phyloP scores from a whole-genome alignment of 257 asterid genomes.

The Scutellaria galericulata region DNA sequence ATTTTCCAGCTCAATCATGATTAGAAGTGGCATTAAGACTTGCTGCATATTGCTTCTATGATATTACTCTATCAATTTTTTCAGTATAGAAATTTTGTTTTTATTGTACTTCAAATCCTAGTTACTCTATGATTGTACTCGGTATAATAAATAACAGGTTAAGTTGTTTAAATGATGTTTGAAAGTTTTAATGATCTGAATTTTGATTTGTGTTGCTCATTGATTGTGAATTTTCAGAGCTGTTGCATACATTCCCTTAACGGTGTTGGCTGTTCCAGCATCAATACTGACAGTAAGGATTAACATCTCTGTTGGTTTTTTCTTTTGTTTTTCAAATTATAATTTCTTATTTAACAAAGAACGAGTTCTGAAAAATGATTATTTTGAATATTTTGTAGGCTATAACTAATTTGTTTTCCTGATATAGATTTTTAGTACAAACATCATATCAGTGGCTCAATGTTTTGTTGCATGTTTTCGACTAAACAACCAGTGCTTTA shows the following conservation, averaged over 20 bases:
- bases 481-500: background rate
- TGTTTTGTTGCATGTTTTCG: conserved; percentile 11
- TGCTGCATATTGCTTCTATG: background rate
- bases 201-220: conserved; percentile 22
- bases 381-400: background rate
- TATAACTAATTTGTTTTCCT: background rate
- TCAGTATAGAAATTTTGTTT: background rate
- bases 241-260: conserved; percentile 89
- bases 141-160: background rate
- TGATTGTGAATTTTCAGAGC: conserved; percentile 64
- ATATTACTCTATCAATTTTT: background rate
- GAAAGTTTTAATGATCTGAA: background rate
- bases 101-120: background rate
- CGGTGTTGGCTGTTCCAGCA: conserved; percentile 97
- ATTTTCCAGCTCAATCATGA: background rate
- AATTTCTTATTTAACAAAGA: conserved; percentile 13
- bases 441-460: background rate
- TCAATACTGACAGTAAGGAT: conserved; percentile 83
- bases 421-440: background rate
- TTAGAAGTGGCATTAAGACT: background rate
- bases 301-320: background rate
- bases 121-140: background rate
- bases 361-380: background rate
- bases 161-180: background rate
- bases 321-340: conserved; percentile 9